These are phyloP conservation scores for Penicillium fuscoglaucum DNA, from an alignment of 2,329 filamentous ascomycete genomes.

Conservation along the genomic window DNA sequence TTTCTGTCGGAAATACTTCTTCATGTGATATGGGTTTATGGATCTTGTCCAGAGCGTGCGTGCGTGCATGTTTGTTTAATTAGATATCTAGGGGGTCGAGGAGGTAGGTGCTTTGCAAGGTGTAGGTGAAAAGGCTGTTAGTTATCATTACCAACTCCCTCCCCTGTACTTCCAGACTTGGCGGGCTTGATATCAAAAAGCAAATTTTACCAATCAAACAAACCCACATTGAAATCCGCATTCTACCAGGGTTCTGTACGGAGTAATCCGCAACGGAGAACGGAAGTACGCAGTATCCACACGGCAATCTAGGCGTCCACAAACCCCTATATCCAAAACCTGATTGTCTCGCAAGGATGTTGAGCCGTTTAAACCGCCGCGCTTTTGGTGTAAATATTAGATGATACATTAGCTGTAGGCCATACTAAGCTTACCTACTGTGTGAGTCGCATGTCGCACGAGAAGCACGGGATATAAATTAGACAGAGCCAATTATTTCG, in stretches of 20 bases:
- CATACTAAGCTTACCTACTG: constrained; percentile 8
- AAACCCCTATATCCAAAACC: background rate
- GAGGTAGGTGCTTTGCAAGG: background rate
- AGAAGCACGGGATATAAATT: constrained; percentile 6
- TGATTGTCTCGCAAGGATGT: background rate
- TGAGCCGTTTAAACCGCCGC: background rate
- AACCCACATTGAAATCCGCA: background rate
- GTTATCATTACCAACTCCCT: background rate
- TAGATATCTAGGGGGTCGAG: background rate
- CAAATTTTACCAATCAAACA: background rate
- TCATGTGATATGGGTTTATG: constrained; percentile 4
- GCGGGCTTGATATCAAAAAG: constrained; percentile 2
- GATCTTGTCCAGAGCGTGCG: background rate
- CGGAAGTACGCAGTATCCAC: background rate
- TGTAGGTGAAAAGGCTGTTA: background rate
- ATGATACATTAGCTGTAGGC: background rate
- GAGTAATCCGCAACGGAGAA: background rate
- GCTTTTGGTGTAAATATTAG: background rate
- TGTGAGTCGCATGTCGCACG: constrained; percentile 1
- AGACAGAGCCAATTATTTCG: background rate
- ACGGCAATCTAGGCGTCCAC: background rate
- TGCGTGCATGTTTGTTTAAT: constrained; percentile 3
- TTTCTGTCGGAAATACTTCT: background rate
- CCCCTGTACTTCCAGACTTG: background rate
- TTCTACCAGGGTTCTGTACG: background rate